phyloP scores from a whole-genome alignment of 2,329 filamentous ascomycete genomes.

The Trichoderma sp. region DNA sequence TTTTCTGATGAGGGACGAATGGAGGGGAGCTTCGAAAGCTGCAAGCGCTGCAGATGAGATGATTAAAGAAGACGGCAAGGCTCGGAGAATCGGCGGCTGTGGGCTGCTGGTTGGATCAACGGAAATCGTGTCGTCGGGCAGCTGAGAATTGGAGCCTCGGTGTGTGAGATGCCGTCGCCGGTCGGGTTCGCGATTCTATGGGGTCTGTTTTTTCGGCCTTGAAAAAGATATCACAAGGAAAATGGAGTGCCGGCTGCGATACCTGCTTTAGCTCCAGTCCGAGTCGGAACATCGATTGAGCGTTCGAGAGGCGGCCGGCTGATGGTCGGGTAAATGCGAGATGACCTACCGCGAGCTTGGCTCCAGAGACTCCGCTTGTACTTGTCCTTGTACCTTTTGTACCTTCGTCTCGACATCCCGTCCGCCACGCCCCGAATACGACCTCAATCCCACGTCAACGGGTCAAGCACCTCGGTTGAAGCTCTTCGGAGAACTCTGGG shows the following conservation, averaged over 20 bases:
- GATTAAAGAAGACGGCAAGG: slow-evolving; percentile 18
- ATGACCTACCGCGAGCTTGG: background rate
- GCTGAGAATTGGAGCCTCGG: slow-evolving; percentile 21
- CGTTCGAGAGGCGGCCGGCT: slow-evolving; percentile 29
- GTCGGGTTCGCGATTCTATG: background rate
- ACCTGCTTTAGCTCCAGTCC: slow-evolving; percentile 20
- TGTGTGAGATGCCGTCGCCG: slow-evolving; percentile 19
- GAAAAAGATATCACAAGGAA: slow-evolving; percentile 25
- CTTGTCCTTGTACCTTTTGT: background rate
- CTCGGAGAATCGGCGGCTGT: slow-evolving; percentile 10
- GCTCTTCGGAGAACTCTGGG: background rate
- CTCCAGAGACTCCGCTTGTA: background rate
- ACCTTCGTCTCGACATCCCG: background rate
- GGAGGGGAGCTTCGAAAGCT: slow-evolving; percentile 19
- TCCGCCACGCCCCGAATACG: slow-evolving; percentile 5
- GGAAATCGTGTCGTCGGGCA: background rate
- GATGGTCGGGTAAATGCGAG: slow-evolving; percentile 32
- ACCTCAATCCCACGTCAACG: background rate
- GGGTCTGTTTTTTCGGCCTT: background rate
- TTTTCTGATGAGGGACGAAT: background rate
- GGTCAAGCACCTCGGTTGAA: background rate
- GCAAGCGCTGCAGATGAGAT: slow-evolving; percentile 17
- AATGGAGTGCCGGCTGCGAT: slow-evolving; percentile 23
- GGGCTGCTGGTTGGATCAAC: slow-evolving; percentile 1
- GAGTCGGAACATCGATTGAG: slow-evolving; percentile 31